These are phyloP conservation scores for Wickerhamomyces bovis DNA, from an alignment of 805 yeast genomes.

Conservation along the genomic window DNA sequence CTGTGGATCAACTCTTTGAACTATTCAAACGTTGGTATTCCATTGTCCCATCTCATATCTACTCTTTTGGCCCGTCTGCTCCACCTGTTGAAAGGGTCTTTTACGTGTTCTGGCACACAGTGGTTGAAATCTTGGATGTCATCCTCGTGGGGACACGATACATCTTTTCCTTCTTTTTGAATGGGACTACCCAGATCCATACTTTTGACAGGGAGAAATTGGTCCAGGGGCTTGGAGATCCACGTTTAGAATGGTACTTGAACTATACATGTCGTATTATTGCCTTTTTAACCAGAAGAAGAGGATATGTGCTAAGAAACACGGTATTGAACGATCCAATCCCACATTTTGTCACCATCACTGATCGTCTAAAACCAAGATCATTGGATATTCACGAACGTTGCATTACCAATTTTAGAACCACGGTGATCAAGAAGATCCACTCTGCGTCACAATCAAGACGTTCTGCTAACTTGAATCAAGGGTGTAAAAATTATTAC, in stretches of 20 bases:
- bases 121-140: slow-evolving; percentile 13
- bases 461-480: background rate
- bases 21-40: slow-evolving; percentile 14
- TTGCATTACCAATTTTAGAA: slow-evolving; percentile 13
- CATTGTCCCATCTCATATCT: slow-evolving; percentile 13
- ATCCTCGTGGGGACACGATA: slow-evolving; percentile 14
- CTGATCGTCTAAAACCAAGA: slow-evolving; percentile 16
- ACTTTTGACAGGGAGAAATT: slow-evolving; percentile 9
- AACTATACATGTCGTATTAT: slow-evolving; percentile 18
- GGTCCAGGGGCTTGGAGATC: slow-evolving; percentile 3
- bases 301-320: slow-evolving; percentile 12
- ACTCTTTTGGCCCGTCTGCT: slow-evolving; percentile 9
- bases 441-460: slow-evolving; percentile 18
- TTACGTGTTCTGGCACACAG: slow-evolving; percentile 14
- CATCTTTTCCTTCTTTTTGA: slow-evolving; percentile 16
- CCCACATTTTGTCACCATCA: slow-evolving; percentile 8
- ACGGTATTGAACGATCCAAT: slow-evolving; percentile 17
- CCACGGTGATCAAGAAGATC: slow-evolving; percentile 9
- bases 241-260: slow-evolving; percentile 8
- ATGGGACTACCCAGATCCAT: slow-evolving; percentile 15
- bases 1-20: slow-evolving; percentile 12
- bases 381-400: slow-evolving; percentile 17
- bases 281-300: slow-evolving; percentile 18
- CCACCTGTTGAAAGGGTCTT: slow-evolving; percentile 11
- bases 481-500: slow-evolving; percentile 3